Evolutionary conservation across 2,329 filamentous ascomycete species (phyloP), one percentile per base, ranked within the genome.

Genomic region (Didymella sp.): DNA sequence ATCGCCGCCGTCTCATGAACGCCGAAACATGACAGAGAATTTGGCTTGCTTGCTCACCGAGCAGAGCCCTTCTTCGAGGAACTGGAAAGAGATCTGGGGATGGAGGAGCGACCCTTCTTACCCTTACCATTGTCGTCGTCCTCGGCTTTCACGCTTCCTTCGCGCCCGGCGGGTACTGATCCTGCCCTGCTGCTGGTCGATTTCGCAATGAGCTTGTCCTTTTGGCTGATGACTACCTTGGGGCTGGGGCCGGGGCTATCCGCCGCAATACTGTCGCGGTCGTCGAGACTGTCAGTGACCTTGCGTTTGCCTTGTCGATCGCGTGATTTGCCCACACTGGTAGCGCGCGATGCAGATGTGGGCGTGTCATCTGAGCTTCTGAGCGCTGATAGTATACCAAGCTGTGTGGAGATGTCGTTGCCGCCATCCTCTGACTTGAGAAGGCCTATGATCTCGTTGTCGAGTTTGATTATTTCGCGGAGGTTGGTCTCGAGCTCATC

Each of bases 131-230:
- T 76, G 42, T 73, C 76, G 25, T 79, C 78, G 50, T 82, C 80
- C 62, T 82, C 80, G 44, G 77, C 74, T 62, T 83, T 83, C n/a
- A 82, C 80, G 44, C 77, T 80, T n/a, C 78, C 69, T 60, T 83
- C 81, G 31, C 81, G 73, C 13, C 72, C 78, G 47, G 76, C 76
- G 13, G 79, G 77, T 30, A 82, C 79, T 38, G 77, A 80, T 44
- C 78, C 77, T 17, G 73, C 74, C 51, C 76, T 67, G 51, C 74
- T 76, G 22, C 72, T 66, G 42, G 76, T 74, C 40, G 75, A 71
- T 65, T 79, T 77, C 51, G 76, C 75, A 60, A 79, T 75, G 19
- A 76, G 62, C 37, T 73, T 59, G 25, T 73, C 70, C 57, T 74
- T 74, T 24, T 69, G 67, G 43, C 57, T 64, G 47, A 72, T 69